phyloP scores from a whole-genome alignment of 768 basidiomycete genomes.

The Lanmaoa pseudosensibilis region DNA sequence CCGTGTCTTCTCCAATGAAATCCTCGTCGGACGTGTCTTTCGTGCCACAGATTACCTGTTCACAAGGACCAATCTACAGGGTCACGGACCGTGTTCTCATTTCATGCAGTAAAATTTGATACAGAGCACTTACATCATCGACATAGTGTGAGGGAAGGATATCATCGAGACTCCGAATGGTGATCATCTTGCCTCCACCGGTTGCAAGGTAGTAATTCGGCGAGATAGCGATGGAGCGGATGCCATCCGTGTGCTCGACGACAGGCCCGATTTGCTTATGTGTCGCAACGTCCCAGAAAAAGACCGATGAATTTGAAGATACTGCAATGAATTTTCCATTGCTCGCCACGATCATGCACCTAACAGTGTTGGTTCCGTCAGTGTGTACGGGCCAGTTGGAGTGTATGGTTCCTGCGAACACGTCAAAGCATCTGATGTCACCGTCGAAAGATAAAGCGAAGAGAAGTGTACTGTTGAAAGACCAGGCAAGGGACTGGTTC shows the following conservation, averaged over 20 bases:
- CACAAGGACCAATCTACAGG: background rate
- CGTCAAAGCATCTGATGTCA: constrained; percentile 4
- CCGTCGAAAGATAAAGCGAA: constrained; percentile 11
- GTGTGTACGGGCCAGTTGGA: background rate
- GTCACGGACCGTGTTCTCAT: background rate
- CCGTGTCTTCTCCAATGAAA: background rate
- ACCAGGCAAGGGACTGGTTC: constrained; percentile 17
- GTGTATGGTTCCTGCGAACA: background rate
- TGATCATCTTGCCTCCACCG: constrained; percentile 1
- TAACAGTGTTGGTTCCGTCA: background rate
- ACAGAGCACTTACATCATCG: constrained; percentile 4
- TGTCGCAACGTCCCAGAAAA: constrained; percentile 11
- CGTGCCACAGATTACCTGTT: background rate
- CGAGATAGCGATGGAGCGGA: constrained; percentile 12
- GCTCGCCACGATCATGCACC: constrained; percentile 7
- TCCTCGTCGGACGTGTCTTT: background rate
- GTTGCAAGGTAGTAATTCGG: constrained; percentile 5
- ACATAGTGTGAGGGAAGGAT: constrained; percentile 7
- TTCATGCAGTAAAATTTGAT: too few relatives aligned
- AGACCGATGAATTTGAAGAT: background rate
- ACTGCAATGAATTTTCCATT: constrained; percentile 12
- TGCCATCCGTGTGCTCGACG: constrained; percentile 1
- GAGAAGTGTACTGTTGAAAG: background rate
- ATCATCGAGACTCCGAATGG: constrained; percentile 1
- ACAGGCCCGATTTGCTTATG: constrained; percentile 4